A percentile compares a stretch with the other conserved stretches of the same genome.
Evolutionary conservation across 2,329 filamentous ascomycete species (phyloP).

Genomic region (Xylaria sp.): DNA sequence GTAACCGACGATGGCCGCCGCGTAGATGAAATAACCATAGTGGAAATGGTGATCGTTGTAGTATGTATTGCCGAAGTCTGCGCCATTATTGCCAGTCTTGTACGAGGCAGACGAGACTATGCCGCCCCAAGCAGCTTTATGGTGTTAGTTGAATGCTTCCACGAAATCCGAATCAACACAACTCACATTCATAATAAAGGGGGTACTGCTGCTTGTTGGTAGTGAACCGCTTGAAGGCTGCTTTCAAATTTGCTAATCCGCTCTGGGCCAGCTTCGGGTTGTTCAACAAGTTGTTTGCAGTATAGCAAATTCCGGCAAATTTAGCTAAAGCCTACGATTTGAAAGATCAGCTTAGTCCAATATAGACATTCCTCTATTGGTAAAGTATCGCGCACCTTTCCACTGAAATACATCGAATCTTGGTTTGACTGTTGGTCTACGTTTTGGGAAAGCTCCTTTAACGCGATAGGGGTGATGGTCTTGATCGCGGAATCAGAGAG

Average conservation of each 20-base stretch:
- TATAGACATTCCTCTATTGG: not conserved
- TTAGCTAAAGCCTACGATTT: constrained; percentile 72
- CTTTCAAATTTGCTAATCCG: constrained; percentile 71
- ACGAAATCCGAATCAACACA: not conserved
- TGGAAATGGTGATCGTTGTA: constrained; percentile 84
- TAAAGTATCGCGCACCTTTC: constrained; percentile 67
- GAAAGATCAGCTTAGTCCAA: not conserved
- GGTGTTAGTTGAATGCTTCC: constrained; percentile 26
- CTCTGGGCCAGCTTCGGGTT: constrained; percentile 67
- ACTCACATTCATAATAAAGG: constrained; percentile 71
- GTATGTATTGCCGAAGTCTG: constrained; percentile 90
- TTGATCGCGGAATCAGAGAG: constrained; percentile 67
- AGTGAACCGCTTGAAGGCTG: constrained; percentile 73
- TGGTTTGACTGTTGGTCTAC: constrained; percentile 78
- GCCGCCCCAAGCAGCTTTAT: constrained; percentile 76
- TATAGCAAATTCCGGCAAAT: constrained; percentile 76
- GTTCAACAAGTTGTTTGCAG: constrained; percentile 70
- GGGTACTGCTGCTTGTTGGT: constrained; percentile 75
- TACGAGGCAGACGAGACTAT: constrained; percentile 82
- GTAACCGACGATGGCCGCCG: constrained; percentile 83
- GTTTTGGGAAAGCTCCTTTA: constrained; percentile 79
- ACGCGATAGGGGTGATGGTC: constrained; percentile 70
- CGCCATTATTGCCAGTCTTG: constrained; percentile 71
- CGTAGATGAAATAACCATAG: constrained; percentile 89
- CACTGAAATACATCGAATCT: constrained; percentile 92